phyloP scores from a whole-genome alignment of 345 rosid genomes.

The Lepidium aucheri region DNA sequence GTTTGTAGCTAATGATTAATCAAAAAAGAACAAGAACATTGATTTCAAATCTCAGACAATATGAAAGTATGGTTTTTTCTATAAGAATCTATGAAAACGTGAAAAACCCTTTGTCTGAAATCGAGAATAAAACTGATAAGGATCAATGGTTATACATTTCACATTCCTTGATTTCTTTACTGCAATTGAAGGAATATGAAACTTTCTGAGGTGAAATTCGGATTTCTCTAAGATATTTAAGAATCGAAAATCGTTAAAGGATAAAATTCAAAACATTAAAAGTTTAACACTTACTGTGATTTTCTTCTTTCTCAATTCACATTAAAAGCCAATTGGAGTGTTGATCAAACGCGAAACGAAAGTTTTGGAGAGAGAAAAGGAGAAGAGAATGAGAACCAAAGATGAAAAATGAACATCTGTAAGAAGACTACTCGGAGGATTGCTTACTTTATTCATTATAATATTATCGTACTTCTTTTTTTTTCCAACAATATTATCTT shows the following conservation, averaged over 20 bases:
- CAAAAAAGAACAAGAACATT: too few relatives aligned
- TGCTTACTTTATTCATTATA: too few relatives aligned
- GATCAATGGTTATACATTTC: neutral
- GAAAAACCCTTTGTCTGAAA: neutral
- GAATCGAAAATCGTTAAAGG: neutral
- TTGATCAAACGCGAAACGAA: neutral
- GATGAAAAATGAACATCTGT: neutral
- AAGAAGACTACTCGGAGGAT: too few relatives aligned
- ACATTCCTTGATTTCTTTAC: too few relatives aligned
- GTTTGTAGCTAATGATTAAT: neutral
- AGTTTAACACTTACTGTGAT: neutral
- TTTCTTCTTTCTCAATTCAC: neutral
- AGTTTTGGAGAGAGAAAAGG: neutral
- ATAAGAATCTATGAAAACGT: neutral
- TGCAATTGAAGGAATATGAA: neutral
- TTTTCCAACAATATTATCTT: too few relatives aligned
- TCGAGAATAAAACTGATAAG: neutral
- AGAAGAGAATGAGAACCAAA: neutral
- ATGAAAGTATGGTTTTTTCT: neutral
- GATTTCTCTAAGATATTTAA: neutral
- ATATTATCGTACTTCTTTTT: too few relatives aligned
- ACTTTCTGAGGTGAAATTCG: neutral
- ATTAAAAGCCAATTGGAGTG: neutral
- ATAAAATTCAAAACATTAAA: neutral
- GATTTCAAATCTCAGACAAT: neutral